Evolutionary conservation across 352 stramenopile species (phyloP).

Genomic region (Phytophthora tentaculata): DNA sequence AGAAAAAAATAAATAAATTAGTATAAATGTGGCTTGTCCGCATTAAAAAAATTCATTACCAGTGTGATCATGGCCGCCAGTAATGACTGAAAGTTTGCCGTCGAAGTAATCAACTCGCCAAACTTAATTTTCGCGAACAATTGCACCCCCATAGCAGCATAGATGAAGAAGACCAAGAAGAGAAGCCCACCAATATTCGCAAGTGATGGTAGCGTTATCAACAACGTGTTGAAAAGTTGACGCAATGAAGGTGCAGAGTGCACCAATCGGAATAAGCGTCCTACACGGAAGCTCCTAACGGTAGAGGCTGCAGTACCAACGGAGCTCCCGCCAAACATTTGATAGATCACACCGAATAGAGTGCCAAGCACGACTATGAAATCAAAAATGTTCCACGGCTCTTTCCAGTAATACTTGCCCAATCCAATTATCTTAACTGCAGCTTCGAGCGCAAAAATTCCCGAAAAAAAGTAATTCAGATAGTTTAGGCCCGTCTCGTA

Average conservation of each 20-base stretch:
- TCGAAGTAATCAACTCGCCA: slow-evolving; percentile 64
- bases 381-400: slow-evolving; percentile 89
- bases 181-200: slow-evolving; percentile 89
- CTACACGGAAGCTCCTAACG: slow-evolving; percentile 86
- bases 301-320: slow-evolving; percentile 63
- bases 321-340: slow-evolving; percentile 47
- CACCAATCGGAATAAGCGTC: slow-evolving; percentile 74
- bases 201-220: slow-evolving; percentile 86
- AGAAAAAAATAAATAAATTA: neutral
- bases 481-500: slow-evolving; percentile 66
- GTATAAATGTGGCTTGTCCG: neutral
- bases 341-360: slow-evolving; percentile 60
- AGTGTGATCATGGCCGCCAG: slow-evolving; percentile 70
- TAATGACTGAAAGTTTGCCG: slow-evolving; percentile 90
- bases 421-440: slow-evolving; percentile 84
- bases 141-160: slow-evolving; percentile 89
- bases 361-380: slow-evolving; percentile 63
- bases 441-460: slow-evolving; percentile 86
- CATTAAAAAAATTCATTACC: slow-evolving; percentile 27
- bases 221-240: slow-evolving; percentile 89
- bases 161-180: slow-evolving; percentile 93
- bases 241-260: slow-evolving; percentile 78
- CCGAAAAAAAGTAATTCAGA: slow-evolving; percentile 84
- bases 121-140: slow-evolving; percentile 90
- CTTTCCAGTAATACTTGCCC: slow-evolving; percentile 80